Evolutionary conservation across 495 filamentous ascomycete species (phyloP).

Genomic region (Penicillium roqueforti): DNA sequence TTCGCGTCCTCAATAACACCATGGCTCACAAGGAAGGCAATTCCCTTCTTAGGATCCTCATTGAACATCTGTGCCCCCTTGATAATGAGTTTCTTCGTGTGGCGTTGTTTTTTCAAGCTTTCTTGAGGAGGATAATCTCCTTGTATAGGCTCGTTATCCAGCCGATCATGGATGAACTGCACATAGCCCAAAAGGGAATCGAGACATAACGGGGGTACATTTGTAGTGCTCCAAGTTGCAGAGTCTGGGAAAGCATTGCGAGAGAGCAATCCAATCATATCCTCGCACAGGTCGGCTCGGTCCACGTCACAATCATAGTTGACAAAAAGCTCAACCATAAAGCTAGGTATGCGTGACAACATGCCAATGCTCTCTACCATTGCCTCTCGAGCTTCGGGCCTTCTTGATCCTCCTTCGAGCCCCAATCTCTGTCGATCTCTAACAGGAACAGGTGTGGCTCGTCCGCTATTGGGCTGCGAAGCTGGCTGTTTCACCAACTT

Average conservation of each 20-base stretch:
- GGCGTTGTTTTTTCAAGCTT: conserved; percentile 62
- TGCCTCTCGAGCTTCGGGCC: conserved; percentile 90
- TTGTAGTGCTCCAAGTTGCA: conserved; percentile 98
- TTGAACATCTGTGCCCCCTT: conserved; percentile 91
- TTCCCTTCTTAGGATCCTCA: conserved; percentile 83
- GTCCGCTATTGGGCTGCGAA: conserved; percentile 72
- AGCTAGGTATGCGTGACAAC: conserved; percentile 84
- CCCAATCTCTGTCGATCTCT: conserved; percentile 92
- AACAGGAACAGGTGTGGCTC: conserved; percentile 88
- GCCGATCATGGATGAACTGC: conserved; percentile 81
- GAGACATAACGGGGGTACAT: conserved; percentile 90
- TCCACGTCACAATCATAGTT: conserved; percentile 98
- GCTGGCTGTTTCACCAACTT: conserved; percentile 79
- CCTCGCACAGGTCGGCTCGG: conserved; percentile 87
- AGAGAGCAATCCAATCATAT: conserved; percentile 88
- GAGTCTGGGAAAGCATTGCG: conserved; percentile 96
- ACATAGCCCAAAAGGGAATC: conserved; percentile 88
- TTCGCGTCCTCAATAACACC: conserved; percentile 74
- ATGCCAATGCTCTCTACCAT: conserved; percentile 98
- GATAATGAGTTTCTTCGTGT: conserved; percentile 81
- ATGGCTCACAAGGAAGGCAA: conserved; percentile 78
- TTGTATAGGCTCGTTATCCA: conserved; percentile 62
- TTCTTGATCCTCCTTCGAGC: conserved; percentile 85
- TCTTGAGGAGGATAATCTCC: conserved; percentile 66
- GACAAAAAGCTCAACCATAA: conserved; percentile 91